Base-by-base conservation (phyloP, 108 stramenopile genomes). In the Pseudonitzschia pungens region DNA sequence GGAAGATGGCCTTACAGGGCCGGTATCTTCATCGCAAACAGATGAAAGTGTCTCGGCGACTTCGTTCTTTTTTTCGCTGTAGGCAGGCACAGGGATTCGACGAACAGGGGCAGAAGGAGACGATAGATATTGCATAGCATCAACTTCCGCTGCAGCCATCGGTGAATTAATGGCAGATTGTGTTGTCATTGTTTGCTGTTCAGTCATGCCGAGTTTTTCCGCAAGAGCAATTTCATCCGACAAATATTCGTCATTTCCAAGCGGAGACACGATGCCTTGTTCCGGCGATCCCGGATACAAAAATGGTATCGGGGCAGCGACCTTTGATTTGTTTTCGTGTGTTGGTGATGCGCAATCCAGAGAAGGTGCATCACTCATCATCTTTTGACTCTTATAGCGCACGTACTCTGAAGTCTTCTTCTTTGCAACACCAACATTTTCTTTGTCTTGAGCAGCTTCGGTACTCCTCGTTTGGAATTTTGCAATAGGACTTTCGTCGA, bases 221-320 rank as follows among this genome's bases (percentile, higher is more conserved):
- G 60, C 60, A 33, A 62, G 33, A 10, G 60, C 60, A 62, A 62
- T 40, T 40, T 62, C 33, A 7, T 62, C 33, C 33, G 29, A 33
- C n/a, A 62, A n/a, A 15, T 32, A 62, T n/a, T 16, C 14, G 26
- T 22, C 24, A 20, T 10, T 55, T 24, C 22, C 24, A 11, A 55
- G 2, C 1, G 54, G 54, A 48, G 45, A 48, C 2, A 26, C 0
- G 54, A 22, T 26, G 54, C 22, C 26, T 26, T 55, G 24, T 22
- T 11, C 32, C 16, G 60, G 36, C 14, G 60, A 40, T 62, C 60
- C 60, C 15, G 60, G 15, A 16, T 26, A 62, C 32, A 62, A 18
- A 62, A 62, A 62, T 62, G 60, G 60, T 15, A 62, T 6, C 11
- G 60, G 60, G 3, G 41, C 60, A 15, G 57, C 29, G 10, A 22